Evolutionary conservation across 768 basidiomycete genomes (phyloP).

Genomic region (Phlebiopsis gigantea): DNA sequence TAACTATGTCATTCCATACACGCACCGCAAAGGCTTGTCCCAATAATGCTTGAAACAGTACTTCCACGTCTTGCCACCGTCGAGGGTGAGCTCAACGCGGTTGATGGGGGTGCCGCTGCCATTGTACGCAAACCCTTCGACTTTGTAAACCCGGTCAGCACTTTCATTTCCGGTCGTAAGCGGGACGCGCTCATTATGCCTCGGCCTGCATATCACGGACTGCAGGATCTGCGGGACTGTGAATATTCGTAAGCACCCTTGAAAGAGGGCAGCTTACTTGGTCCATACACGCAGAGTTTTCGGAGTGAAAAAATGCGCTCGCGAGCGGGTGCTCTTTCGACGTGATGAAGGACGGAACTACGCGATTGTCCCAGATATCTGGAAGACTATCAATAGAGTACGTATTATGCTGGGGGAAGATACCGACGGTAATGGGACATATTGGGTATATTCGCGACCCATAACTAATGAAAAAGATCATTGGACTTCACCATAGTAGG

Average conservation of each 20-base stretch:
- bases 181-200: constrained; percentile 13
- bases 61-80: constrained; percentile 19
- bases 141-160: constrained; percentile 6
- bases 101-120: constrained; percentile 13
- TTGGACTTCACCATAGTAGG: not conserved
- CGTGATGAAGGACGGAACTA: constrained; percentile 16
- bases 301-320: constrained; percentile 15
- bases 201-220: constrained; percentile 17
- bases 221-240: constrained; percentile 9
- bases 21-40: constrained; percentile 3
- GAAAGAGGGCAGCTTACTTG: constrained; percentile 5
- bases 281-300: constrained; percentile 17
- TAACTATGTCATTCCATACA: not conserved
- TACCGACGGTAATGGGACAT: constrained; percentile 17
- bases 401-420: not conserved
- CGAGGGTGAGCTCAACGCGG: constrained; percentile 18
- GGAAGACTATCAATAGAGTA: not conserved
- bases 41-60: constrained; percentile 17
- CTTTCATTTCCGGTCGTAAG: not conserved
- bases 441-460: constrained; percentile 17
- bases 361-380: constrained; percentile 20
- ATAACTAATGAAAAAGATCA: constrained; percentile 6
- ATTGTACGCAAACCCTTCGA: constrained; percentile 19
- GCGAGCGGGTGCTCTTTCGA: constrained; percentile 17
- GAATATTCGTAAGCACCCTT: not conserved